Base-by-base conservation (phyloP, 495 filamentous ascomycete species). In the Sphaerosporella brunnea region DNA sequence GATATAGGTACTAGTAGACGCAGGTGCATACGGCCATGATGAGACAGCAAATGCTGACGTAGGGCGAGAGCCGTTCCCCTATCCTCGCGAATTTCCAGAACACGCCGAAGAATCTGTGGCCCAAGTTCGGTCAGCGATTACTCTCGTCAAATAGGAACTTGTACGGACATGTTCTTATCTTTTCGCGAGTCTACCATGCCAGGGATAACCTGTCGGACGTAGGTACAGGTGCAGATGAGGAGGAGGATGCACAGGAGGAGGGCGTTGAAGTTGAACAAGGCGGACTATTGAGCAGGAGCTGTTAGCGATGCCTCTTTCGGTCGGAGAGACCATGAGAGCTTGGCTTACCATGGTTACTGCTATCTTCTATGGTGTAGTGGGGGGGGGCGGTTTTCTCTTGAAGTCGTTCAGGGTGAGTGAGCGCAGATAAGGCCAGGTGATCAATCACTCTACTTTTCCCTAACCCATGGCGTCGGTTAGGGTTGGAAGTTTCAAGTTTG, bases 81-180 rank as follows among this genome's bases (percentile, higher is more conserved):
- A 97, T 76, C 51, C 90, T 72, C 24, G 90, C 90, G 50, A 79
- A 90, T 64, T 96, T 96, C 90, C 90, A 97, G 65, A 97, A 94
- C 39, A 90, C 77, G 35, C 87, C 87, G 53, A 82, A 76, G 11
- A 92, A 64, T 19, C 84, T 90, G 60, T 50, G 21, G 30, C 21
- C 24, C n/a, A n/a, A n/a, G n/a, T n/a, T n/a, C 20, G 20, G 5
- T 20, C 41, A 16, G 13, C 11, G n/a, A n/a, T n/a, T n/a, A n/a
- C n/a, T n/a, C n/a, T n/a, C n/a, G n/a, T n/a, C n/a, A n/a, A n/a
- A n/a, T n/a, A n/a, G n/a, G n/a, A n/a, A n/a, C 2, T 20, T 15
- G 11, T 7, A 43, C 30, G 16, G 43, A 59, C 56, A 59, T 54
- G 35, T 59, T 59, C 48, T 59, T 59, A 42, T 86, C 77, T 66